Evolutionary conservation across 2,329 filamentous ascomycete species (phyloP).

Genomic region (Aureobasidium sp.): DNA sequence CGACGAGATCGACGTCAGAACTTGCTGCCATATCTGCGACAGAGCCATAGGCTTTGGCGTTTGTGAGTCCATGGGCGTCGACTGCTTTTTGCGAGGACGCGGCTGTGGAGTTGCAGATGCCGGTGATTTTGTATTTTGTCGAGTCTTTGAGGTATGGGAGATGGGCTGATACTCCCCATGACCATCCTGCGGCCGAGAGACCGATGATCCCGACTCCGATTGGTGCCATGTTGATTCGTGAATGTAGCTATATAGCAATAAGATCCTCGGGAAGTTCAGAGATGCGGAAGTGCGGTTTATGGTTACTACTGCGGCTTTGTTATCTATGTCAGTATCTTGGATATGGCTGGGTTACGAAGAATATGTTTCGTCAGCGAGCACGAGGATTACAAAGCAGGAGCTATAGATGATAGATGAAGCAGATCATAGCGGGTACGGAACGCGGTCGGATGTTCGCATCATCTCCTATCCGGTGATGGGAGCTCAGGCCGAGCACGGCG

Average conservation of each 20-base stretch:
- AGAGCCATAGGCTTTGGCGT: constrained; percentile 39
- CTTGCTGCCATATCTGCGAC: constrained; percentile 39
- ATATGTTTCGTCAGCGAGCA: not conserved
- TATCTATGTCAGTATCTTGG: too few species aligned
- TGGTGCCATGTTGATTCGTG: constrained; percentile 22
- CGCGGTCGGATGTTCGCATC: not conserved
- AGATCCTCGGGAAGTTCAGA: too few species aligned
- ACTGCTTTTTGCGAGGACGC: constrained; percentile 39
- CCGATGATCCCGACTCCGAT: constrained; percentile 54
- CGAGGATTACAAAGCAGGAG: not conserved
- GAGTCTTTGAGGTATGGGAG: constrained; percentile 51
- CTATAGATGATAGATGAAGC: not conserved
- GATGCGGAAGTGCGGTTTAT: not conserved
- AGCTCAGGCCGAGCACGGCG: not conserved
- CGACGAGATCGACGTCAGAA: constrained; percentile 42
- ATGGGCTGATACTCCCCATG: constrained; percentile 51
- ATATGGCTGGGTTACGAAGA: too few species aligned
- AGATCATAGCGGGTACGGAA: not conserved
- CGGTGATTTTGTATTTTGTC: constrained; percentile 41
- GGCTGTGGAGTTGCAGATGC: constrained; percentile 44
- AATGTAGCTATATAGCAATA: not conserved
- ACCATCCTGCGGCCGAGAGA: constrained; percentile 43
- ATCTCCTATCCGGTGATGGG: not conserved
- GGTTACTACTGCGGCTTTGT: too few species aligned
- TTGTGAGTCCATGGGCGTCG: constrained; percentile 31